A percentile compares a stretch with the other conserved stretches of the same genome.
These are phyloP conservation scores for Boletus edulis DNA, from an alignment of 768 basidiomycete species.

Conservation along the genomic window DNA sequence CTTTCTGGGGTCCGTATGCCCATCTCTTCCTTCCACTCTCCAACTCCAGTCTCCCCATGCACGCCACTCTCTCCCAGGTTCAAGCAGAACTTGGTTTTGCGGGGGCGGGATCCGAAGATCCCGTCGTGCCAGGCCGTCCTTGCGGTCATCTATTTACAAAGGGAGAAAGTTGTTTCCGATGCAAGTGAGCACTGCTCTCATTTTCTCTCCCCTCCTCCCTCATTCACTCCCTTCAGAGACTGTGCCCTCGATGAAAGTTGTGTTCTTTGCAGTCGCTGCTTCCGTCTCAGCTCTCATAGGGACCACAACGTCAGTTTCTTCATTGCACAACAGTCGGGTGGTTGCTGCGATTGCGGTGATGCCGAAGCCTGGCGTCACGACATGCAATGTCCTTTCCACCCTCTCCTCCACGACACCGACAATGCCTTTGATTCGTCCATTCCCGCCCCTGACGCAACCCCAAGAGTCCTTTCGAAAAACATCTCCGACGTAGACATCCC, in stretches of 20 bases:
- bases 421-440: constrained; percentile 5
- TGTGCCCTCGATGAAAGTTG: constrained; percentile 89
- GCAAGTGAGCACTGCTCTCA: constrained; percentile 66
- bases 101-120: constrained; percentile 60
- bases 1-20: constrained; percentile 77
- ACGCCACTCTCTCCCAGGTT: constrained; percentile 65
- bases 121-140: constrained; percentile 62
- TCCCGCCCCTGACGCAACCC: constrained; percentile 36
- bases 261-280: constrained; percentile 88
- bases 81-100: constrained; percentile 57
- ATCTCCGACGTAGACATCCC: constrained; percentile 51
- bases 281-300: constrained; percentile 80
- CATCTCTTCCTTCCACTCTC: constrained; percentile 71
- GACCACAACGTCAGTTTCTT: constrained; percentile 93
- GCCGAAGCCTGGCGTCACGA: constrained; percentile 77
- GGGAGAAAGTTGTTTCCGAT: constrained; percentile 90
- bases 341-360: constrained; percentile 96
- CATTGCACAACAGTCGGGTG: constrained; percentile 87
- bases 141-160: constrained; percentile 88
- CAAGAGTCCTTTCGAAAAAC: constrained; percentile 40
- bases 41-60: constrained; percentile 58
- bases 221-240: constrained; percentile 52
- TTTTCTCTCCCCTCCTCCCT: constrained; percentile 1
- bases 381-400: constrained; percentile 74
- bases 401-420: constrained; percentile 39